phyloP scores from a whole-genome alignment of 2,329 filamentous ascomycete genomes.

The Fusarium musae region DNA sequence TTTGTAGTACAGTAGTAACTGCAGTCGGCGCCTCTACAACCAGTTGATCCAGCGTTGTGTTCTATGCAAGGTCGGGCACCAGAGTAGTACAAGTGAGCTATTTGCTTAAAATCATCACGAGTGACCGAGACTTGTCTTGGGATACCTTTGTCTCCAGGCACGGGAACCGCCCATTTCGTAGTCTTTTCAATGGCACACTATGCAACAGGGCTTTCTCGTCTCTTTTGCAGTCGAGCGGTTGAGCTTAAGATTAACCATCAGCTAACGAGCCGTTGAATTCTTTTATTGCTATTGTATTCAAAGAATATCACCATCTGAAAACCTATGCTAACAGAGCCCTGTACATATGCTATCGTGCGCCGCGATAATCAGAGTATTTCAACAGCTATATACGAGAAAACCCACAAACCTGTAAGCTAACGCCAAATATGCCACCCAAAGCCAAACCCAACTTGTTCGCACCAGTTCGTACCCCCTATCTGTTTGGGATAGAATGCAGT shows the following conservation, averaged over 20 bases:
- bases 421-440: conserved; percentile 23
- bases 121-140: not conserved
- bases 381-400: not conserved
- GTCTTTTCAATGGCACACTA: not conserved
- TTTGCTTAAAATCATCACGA: not conserved
- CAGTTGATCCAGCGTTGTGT: not conserved
- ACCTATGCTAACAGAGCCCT: not conserved
- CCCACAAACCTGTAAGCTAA: not conserved
- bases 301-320: not conserved
- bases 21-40: not conserved
- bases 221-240: not conserved
- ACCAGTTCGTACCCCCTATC: not conserved
- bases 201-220: too few species aligned
- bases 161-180: not conserved
- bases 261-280: not conserved
- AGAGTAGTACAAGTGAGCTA: not conserved
- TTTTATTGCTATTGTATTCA: not conserved
- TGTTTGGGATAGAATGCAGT: not conserved
- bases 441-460: not conserved
- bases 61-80: not conserved
- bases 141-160: not conserved
- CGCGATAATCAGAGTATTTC: not conserved
- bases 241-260: not conserved
- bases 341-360: not conserved
- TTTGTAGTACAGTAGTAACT: conserved; percentile 15